These are phyloP conservation scores for Teratosphaeria destructans DNA, from an alignment of 2,329 filamentous ascomycete species.

Conservation along the genomic window DNA sequence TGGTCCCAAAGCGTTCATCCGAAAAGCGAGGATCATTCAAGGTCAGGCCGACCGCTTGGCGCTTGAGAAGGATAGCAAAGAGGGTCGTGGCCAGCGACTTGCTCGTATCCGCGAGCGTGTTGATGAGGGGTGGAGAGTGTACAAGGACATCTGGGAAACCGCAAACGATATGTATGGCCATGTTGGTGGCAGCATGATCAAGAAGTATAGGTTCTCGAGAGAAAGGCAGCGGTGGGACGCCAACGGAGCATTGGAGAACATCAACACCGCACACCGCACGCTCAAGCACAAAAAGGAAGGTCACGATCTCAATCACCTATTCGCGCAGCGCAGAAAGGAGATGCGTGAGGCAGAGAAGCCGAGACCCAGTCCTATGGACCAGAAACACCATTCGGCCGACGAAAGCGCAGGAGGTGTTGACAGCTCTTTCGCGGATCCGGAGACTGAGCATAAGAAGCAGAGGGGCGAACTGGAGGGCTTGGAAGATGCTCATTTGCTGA, in stretches of 20 bases:
- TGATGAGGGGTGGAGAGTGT: constrained; percentile 14
- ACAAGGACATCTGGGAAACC: constrained; percentile 24
- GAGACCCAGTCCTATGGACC: constrained; percentile 18
- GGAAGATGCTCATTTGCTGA: not conserved
- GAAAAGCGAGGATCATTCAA: constrained; percentile 22
- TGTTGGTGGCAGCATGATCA: constrained; percentile 9
- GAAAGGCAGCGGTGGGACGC: constrained; percentile 22
- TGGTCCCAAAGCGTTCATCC: constrained; percentile 19
- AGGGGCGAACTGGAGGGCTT: not conserved
- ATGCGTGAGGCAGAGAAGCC: constrained; percentile 18
- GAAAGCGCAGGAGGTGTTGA: constrained; percentile 4
- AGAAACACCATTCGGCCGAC: constrained; percentile 7
- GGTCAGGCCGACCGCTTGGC: constrained; percentile 21
- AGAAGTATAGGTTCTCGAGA: constrained; percentile 11
- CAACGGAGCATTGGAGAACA: constrained; percentile 25
- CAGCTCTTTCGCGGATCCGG: not conserved
- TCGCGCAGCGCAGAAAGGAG: constrained; percentile 17
- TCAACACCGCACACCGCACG: constrained; percentile 20
- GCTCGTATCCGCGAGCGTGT: not conserved
- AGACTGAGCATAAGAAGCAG: not conserved
- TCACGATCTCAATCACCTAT: constrained; percentile 20
- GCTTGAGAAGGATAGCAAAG: constrained; percentile 9
- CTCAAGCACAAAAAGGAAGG: constrained; percentile 17
- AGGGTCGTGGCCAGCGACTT: constrained; percentile 10
- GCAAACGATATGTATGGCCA: constrained; percentile 10